Evolutionary conservation across 192 early-diverging fungal species (phyloP).

Genomic region (Glomus cerebriforme): DNA sequence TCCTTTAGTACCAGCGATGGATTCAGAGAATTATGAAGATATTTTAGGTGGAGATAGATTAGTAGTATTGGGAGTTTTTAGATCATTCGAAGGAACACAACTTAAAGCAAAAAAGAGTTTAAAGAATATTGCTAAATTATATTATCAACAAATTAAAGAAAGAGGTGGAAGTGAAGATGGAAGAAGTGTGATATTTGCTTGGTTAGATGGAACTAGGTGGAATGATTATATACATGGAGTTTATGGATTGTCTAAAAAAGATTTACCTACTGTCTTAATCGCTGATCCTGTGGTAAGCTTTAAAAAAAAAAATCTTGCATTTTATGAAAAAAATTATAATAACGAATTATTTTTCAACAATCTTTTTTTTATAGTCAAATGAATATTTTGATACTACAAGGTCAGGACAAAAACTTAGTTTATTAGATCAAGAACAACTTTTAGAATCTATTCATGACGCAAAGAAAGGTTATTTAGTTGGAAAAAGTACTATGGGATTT

Average conservation of each 20-base stretch:
- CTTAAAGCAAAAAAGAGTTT: slow-evolving; percentile 23
- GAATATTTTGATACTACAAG: slow-evolving; percentile 30
- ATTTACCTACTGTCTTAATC: slow-evolving; percentile 35
- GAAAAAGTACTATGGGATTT: slow-evolving; percentile 28
- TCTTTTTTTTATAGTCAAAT: slow-evolving; percentile 7
- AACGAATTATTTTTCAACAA: background rate
- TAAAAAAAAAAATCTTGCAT: background rate
- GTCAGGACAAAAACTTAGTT: background rate
- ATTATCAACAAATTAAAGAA: slow-evolving; percentile 32
- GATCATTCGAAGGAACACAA: slow-evolving; percentile 39
- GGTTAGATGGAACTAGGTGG: slow-evolving; percentile 66
- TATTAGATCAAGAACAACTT: background rate
- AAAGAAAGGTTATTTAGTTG: background rate
- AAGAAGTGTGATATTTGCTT: slow-evolving; percentile 58
- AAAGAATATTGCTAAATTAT: slow-evolving; percentile 39
- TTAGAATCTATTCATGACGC: slow-evolving; percentile 26
- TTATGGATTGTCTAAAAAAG: slow-evolving; percentile 40
- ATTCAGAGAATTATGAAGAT: slow-evolving; percentile 66
- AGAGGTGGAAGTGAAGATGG: slow-evolving; percentile 19
- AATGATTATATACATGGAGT: slow-evolving; percentile 57
- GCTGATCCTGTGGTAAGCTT: slow-evolving; percentile 15
- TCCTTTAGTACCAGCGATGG: slow-evolving; percentile 65
- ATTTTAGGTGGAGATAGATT: slow-evolving; percentile 67
- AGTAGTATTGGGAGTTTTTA: slow-evolving; percentile 67
- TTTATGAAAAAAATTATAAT: background rate